Conservation (phyloP, 1,284 basidiomycete genomes). For the Sporisorium iseilematis-ciliati region DNA sequence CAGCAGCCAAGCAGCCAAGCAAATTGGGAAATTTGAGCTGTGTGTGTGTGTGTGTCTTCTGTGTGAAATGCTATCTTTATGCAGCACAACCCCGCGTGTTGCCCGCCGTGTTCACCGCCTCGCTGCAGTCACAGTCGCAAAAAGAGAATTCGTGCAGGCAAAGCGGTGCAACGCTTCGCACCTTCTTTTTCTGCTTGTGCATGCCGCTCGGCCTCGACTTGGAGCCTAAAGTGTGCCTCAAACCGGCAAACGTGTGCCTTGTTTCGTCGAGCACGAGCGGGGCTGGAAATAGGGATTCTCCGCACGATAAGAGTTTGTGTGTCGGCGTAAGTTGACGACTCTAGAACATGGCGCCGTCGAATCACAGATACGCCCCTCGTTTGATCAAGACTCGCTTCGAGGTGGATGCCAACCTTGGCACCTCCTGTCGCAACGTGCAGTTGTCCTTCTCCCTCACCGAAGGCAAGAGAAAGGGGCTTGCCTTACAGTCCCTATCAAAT, state of each 20-base stretch:
- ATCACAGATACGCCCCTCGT: not conserved
- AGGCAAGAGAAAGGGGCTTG: not conserved
- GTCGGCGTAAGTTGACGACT: not conserved
- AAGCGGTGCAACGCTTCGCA: slow-evolving; percentile 1
- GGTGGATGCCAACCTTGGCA: not conserved
- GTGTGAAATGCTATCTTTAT: not conserved
- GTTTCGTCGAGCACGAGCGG: slow-evolving; percentile 2
- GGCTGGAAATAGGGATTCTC: slow-evolving; percentile 2
- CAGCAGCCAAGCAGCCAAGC: slow-evolving; percentile 1
- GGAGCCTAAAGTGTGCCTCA: not conserved
- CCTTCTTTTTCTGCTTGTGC: not conserved
- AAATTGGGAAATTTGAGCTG: not conserved
- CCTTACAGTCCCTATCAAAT: too few species aligned
- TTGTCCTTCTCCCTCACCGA: not conserved
- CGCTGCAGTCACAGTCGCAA: not conserved
- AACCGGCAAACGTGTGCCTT: not conserved
- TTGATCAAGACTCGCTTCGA: not conserved
- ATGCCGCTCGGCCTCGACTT: slow-evolving; percentile 1
- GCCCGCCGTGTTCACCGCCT: not conserved
- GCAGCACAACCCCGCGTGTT: slow-evolving; percentile 2
- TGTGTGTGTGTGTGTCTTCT: too few species aligned
- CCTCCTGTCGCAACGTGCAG: not conserved
- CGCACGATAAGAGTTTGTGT: not conserved
- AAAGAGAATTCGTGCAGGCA: not conserved
- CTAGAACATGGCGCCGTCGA: slow-evolving; percentile 4